Conservation (phyloP, 805 yeast species). For the Nakazawaea laoshanensis region DNA sequence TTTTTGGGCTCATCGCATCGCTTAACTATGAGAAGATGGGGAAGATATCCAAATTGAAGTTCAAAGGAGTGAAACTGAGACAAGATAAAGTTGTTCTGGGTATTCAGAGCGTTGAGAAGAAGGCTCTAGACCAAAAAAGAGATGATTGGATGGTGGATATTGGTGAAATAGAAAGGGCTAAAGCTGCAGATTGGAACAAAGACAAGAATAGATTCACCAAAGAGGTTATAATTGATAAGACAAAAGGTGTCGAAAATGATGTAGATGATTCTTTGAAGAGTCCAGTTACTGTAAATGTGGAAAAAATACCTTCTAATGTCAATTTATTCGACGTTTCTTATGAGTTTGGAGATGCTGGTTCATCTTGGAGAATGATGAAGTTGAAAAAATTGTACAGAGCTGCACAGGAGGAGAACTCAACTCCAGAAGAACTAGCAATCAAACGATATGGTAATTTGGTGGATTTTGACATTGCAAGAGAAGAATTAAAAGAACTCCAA, state of each 20-base stretch:
- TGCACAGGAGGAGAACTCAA: conserved; percentile 13
- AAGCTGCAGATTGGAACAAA: not conserved
- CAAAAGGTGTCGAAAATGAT: no score
- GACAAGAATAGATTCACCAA: not conserved
- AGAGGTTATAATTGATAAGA: no score
- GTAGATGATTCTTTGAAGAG: no score
- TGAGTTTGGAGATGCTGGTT: conserved; percentile 28
- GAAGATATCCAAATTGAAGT: conserved; percentile 4
- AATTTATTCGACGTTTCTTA: conserved; percentile 21
- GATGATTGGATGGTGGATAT: conserved; percentile 7
- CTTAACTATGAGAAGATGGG: not conserved
- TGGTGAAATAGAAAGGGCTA: not conserved
- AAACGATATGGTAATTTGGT: conserved; percentile 20
- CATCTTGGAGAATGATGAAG: conserved; percentile 30
- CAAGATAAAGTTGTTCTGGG: not conserved
- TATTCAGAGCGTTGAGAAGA: not conserved
- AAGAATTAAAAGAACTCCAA: conserved; percentile 23
- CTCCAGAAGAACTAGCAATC: conserved; percentile 19
- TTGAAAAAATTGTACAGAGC: conserved; percentile 16
- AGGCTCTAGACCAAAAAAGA: not conserved
- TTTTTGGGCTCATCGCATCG: not conserved
- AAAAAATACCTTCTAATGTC: no score
- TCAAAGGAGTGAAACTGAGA: conserved; percentile 3
- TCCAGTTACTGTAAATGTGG: no score
- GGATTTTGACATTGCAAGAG: conserved; percentile 22